A percentile compares a stretch with the other conserved stretches of the same genome.
Evolutionary conservation across 2,329 filamentous ascomycete species (phyloP).

Genomic region (Magnaporthiopsis incrustans): DNA sequence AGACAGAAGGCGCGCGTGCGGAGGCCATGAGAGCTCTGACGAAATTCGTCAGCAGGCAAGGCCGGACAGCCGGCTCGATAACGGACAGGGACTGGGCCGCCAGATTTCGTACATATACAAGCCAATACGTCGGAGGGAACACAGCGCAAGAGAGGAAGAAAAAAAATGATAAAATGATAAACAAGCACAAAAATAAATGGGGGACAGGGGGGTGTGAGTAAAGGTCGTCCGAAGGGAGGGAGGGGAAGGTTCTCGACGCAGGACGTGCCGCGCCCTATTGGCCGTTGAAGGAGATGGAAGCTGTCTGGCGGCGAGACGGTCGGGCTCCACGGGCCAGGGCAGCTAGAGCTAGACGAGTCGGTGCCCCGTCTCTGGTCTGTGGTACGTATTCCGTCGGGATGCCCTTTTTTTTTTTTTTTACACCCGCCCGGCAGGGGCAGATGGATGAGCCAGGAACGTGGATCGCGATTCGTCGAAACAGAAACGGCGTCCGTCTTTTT

Average conservation of each 20-base stretch:
- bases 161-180: background rate
- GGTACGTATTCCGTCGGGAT: background rate
- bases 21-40: constrained; percentile 1
- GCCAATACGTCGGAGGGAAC: background rate
- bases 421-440: too few species aligned
- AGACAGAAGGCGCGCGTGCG: constrained; percentile 6
- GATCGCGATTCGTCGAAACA: background rate
- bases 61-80: background rate
- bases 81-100: background rate
- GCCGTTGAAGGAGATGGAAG: background rate
- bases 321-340: background rate
- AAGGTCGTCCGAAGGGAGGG: background rate
- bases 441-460: background rate
- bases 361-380: background rate
- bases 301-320: background rate
- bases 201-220: background rate
- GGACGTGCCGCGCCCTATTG: background rate
- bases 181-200: background rate
- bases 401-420: background rate
- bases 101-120: background rate
- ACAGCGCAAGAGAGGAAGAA: background rate
- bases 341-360: background rate
- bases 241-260: background rate
- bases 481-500: background rate
- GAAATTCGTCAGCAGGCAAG: background rate